Percentiles rank a stretch among this genome's conserved stretches.
Conservation (phyloP, 73 alveolate species). For the Paramecium bursaria region DNA sequence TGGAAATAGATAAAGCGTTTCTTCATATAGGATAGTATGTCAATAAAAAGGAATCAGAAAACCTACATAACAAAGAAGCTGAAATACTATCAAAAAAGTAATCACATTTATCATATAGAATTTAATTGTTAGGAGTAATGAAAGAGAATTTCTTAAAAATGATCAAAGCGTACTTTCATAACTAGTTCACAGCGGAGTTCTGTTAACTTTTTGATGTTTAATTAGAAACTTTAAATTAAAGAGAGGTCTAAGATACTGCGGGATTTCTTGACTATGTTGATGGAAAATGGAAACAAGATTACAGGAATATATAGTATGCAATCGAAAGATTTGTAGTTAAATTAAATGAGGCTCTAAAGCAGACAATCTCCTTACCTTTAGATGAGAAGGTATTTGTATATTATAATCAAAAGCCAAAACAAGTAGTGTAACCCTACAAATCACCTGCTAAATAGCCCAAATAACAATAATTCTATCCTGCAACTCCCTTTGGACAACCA, state of each 20-base stretch:
- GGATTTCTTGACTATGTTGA: slow-evolving; percentile 55
- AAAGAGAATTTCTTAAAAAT: slow-evolving; percentile 34
- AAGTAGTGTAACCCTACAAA: neutral
- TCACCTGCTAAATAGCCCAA: slow-evolving; percentile 1
- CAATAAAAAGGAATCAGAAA: neutral
- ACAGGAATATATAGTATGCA: neutral
- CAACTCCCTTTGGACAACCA: neutral
- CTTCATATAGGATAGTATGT: neutral
- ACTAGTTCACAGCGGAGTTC: slow-evolving; percentile 51
- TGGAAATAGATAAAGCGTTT: slow-evolving; percentile 15
- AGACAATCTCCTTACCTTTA: slow-evolving; percentile 7
- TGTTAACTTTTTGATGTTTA: slow-evolving; percentile 33
- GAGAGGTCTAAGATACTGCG: slow-evolving; percentile 21
- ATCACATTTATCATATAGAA: neutral
- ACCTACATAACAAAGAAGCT: slow-evolving; percentile 14
- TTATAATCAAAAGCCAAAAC: too few relatives aligned
- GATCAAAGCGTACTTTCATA: slow-evolving; percentile 43
- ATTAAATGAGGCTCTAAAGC: slow-evolving; percentile 25
- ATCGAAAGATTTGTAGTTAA: slow-evolving; percentile 23
- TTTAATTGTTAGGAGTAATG: neutral
- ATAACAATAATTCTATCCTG: neutral
- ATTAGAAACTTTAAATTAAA: slow-evolving; percentile 19
- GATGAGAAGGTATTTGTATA: neutral
- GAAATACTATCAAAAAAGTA: slow-evolving; percentile 3
- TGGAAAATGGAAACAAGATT: slow-evolving; percentile 50